Evolutionary conservation across 75 land plant species (phyloP).

Genomic region (Adiantum capillusveneris): DNA sequence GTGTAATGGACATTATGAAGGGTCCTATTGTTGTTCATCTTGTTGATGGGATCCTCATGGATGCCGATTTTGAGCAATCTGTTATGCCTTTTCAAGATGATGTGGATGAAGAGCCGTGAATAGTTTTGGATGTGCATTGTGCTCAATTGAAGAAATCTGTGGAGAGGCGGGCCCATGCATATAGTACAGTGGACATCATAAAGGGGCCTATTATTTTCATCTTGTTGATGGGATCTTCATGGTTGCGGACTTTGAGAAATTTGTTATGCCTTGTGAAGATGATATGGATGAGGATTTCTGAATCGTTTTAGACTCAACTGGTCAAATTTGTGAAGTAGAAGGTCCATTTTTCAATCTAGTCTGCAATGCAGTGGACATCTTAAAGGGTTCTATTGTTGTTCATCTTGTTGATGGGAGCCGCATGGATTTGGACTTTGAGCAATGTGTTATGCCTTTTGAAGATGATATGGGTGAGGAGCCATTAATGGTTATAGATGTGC

Average conservation of each 20-base stretch:
- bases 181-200: conserved; percentile 31
- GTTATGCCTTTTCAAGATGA: conserved; percentile 23
- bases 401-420: conserved; percentile 71
- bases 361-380: conserved; percentile 38
- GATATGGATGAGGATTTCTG: conserved; percentile 33
- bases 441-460: conserved; percentile 33
- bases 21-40: conserved; percentile 58
- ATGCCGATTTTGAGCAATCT: conserved; percentile 72
- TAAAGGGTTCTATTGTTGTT: conserved; percentile 40
- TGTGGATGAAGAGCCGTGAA: conserved; percentile 32
- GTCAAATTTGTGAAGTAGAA: too few relatives aligned
- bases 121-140: too few relatives aligned
- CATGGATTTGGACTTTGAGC: conserved; percentile 78
- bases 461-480: conserved; percentile 34
- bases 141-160: too few relatives aligned
- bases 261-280: conserved; percentile 29
- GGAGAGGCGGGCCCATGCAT: too few relatives aligned
- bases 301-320: too few relatives aligned
- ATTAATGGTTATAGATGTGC: too few relatives aligned
- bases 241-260: conserved; percentile 75
- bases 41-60: conserved; percentile 77
- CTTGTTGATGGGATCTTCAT: conserved; percentile 67
- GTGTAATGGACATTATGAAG: conserved; percentile 31
- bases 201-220: conserved; percentile 47
- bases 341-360: too few relatives aligned